These are phyloP conservation scores for Alopecurus myosuroides DNA, from an alignment of 176 grass and related monocot species.

Conservation along the genomic window DNA sequence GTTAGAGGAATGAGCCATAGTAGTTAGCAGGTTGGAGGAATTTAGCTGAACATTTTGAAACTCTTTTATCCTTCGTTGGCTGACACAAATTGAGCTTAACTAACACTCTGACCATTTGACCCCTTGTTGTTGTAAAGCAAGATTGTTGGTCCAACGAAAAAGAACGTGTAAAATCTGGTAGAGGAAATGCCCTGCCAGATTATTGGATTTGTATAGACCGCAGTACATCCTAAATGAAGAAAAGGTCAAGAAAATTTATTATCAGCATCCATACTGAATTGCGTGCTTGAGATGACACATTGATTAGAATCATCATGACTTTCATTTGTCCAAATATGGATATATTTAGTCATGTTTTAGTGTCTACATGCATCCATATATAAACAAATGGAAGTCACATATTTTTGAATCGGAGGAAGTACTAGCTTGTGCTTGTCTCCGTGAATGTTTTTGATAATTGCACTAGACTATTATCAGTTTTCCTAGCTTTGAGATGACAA, in stretches of 20 bases:
- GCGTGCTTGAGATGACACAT: neutral
- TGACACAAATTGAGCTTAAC: neutral
- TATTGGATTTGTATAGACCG: slow-evolving; percentile 26
- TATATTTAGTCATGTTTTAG: too few relatives aligned
- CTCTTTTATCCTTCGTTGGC: neutral
- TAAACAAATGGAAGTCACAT: too few relatives aligned
- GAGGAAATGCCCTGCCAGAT: slow-evolving; percentile 11
- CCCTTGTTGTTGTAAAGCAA: neutral
- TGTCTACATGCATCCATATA: too few relatives aligned
- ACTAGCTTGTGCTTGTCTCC: neutral
- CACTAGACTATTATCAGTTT: too few relatives aligned
- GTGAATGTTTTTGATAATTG: too few relatives aligned
- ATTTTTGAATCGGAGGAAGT: too few relatives aligned
- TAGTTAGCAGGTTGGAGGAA: neutral
- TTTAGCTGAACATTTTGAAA: slow-evolving; percentile 10
- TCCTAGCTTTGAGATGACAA: too few relatives aligned
- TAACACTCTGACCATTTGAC: slow-evolving; percentile 22
- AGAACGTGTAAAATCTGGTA: slow-evolving; percentile 16
- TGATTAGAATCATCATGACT: neutral
- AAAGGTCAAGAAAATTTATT: neutral
- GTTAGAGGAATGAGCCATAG: slow-evolving; percentile 16
- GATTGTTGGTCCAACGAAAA: neutral
- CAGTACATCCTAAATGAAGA: neutral
- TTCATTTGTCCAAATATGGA: too few relatives aligned
- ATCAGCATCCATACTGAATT: neutral